Base-by-base conservation (phyloP, 306 rosid genomes). In the Pyrus communis region DNA sequence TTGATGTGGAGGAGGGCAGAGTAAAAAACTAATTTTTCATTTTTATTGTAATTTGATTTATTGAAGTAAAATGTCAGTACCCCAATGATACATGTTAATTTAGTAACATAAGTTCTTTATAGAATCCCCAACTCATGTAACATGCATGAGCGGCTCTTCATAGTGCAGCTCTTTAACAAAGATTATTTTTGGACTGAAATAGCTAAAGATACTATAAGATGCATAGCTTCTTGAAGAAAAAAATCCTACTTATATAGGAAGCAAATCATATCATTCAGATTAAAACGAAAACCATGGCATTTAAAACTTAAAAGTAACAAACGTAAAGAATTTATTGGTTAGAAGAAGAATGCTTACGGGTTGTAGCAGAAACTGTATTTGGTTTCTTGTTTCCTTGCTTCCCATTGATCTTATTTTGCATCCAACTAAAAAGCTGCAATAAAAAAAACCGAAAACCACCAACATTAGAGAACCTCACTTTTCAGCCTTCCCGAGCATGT, bases 381-480 rank as follows among this genome's bases (percentile, higher is more conserved):
- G 90, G 78, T 81, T 75, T 91, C 81, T 81, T 88, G 80, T 54
- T 85, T 68, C 85, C 96, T 67, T 84, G 97, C 80, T 87, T 92
- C 43, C 92, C 93, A 72, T 80, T 79, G 64, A 96, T 86, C 82
- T 88, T 92, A 76, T 85, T 91, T 79, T 95, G 99, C 93, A 95
- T 87, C 98, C 99, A 96, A 69, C 91, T 73, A 74, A 96, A 84
- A 79, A 96, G 89, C 99, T 96, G 88, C 87, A 83, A 69, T 42
- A 33, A 77, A 52, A 69, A 69, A 71, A 64, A 49, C 22, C 73
- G 40, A 38, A 51, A 54, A 21, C 25, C 25, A n/a, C 68, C 76
- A 69, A 21, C 25, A 18, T 17, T 73, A 71, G 17, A 68, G 14
- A 69, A 8, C 13, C 25, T 28, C 67, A 70, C 14, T 63, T 8